A percentile compares a stretch with the other conserved stretches of the same genome.
phyloP scores from a whole-genome alignment of 805 yeast genomes.

The Saccharomycopsis selenospora region DNA sequence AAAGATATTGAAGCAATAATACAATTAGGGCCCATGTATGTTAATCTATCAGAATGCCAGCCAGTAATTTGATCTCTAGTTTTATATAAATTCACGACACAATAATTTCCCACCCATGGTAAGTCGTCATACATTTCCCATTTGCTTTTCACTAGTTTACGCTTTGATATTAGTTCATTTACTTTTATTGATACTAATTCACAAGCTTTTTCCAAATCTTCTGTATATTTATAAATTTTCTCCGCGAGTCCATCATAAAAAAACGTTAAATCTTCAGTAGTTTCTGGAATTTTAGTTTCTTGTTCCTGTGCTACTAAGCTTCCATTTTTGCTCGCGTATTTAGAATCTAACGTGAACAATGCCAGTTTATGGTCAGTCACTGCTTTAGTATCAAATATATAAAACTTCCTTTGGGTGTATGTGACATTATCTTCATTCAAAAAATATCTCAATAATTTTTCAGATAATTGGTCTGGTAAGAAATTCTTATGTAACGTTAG shows the following conservation, averaged over 20 bases:
- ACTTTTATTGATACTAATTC: too few relatives aligned
- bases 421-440: conserved; percentile 31
- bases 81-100: conserved; percentile 54
- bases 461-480: conserved; percentile 45
- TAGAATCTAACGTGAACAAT: too few relatives aligned
- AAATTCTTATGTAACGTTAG: conserved; percentile 44
- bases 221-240: background rate
- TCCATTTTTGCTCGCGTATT: too few relatives aligned
- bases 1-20: conserved; percentile 59
- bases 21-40: conserved; percentile 66
- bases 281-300: too few relatives aligned
- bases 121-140: too few relatives aligned
- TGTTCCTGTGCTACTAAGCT: too few relatives aligned
- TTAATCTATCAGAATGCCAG: conserved; percentile 71
- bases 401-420: conserved; percentile 43
- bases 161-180: too few relatives aligned
- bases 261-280: too few relatives aligned
- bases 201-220: background rate
- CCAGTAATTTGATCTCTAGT: conserved; percentile 47
- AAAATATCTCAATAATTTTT: conserved; percentile 36
- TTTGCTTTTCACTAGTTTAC: too few relatives aligned
- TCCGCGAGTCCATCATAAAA: background rate
- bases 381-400: conserved; percentile 57
- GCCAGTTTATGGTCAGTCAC: conserved; percentile 44
- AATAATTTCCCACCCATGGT: conserved; percentile 29